Conservation (phyloP, 2,329 filamentous ascomycete species). For the Juglanconis sp. region DNA sequence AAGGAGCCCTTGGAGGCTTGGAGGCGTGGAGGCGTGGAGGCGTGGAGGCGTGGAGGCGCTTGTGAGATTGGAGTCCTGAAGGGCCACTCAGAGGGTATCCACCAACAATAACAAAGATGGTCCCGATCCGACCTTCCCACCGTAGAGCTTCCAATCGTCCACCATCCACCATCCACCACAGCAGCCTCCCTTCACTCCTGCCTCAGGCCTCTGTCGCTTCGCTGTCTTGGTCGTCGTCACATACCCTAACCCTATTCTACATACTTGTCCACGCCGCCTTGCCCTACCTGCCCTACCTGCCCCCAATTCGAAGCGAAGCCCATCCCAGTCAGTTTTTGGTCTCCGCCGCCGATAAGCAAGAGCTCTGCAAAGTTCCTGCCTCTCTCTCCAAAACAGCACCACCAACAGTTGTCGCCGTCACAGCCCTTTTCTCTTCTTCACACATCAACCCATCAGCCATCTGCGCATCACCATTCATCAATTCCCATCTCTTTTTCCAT, state of each 20-base stretch:
- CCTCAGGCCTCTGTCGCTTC: background rate
- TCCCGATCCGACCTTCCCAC: background rate
- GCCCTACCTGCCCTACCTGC: background rate
- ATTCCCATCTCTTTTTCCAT: constrained; percentile 13
- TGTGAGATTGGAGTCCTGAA: background rate
- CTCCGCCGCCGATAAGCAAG: constrained; percentile 10
- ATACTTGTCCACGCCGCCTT: background rate
- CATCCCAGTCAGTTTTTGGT: constrained; percentile 5
- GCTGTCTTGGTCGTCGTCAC: background rate
- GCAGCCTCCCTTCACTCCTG: background rate
- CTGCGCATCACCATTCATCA: constrained; percentile 10
- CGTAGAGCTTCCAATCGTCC: background rate
- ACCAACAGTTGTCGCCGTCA: constrained; percentile 9
- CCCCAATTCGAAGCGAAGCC: background rate
- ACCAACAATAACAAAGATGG: background rate
- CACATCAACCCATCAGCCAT: constrained; percentile 1
- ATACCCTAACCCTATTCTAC: background rate
- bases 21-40: background rate
- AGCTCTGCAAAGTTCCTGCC: constrained; percentile 11
- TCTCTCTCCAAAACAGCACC: constrained; percentile 14
- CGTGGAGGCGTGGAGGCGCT: background rate
- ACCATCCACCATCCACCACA: background rate
- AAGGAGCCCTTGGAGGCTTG: background rate
- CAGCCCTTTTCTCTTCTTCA: background rate
- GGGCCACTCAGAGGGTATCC: background rate